Evolutionary conservation across 139 green algal species (phyloP), one percentile per base, ranked within the genome.

Genomic region (Volvox reticuliferus): DNA sequence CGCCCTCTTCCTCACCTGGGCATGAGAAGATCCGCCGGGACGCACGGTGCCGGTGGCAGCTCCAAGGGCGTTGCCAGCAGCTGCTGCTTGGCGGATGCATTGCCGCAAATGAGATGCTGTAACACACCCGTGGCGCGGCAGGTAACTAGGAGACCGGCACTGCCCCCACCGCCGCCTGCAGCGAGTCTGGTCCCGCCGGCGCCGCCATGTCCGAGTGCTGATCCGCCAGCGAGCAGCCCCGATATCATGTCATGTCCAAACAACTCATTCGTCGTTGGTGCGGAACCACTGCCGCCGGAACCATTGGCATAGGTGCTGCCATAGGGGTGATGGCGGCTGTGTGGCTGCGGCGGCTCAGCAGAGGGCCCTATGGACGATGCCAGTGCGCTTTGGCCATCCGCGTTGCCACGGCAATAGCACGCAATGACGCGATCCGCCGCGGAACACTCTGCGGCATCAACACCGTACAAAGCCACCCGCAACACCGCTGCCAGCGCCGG

Each of bases 211-310:
- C 78, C 78, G 36, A 80, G 62, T 9, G 62, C 81, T 20, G 30
- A 26, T 13, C 86, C 63, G 32, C 69, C 73, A 21, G 84, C 83
- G 18, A 92, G 37, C 69, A 95, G 81, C 26, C 84, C 93, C 24
- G 37, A 26, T 36, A 82, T 80, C 26, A 95, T 91, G 88, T 95
- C 90, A 5, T 76, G 88, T 14, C 94, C 93, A 92, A 95, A 96
- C 21, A 88, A 81, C 62, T 79, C 89, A 20, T 5, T 16, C 18
- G 19, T 37, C 63, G 63, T 32, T 32, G 9, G 18, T 30, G 20
- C 30, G 18, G 19, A 12, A 44, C 1, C 50, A 1, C 9, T 12
- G 12, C 78, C 36, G 36, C 78, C 75, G 30, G 33, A 19, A 35
- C 75, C 75, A 35, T 55, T 81, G 5, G 32, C 75, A 35, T 61